phyloP scores from a whole-genome alignment of 495 filamentous ascomycete genomes.

The Talaromyces nanjingensis region DNA sequence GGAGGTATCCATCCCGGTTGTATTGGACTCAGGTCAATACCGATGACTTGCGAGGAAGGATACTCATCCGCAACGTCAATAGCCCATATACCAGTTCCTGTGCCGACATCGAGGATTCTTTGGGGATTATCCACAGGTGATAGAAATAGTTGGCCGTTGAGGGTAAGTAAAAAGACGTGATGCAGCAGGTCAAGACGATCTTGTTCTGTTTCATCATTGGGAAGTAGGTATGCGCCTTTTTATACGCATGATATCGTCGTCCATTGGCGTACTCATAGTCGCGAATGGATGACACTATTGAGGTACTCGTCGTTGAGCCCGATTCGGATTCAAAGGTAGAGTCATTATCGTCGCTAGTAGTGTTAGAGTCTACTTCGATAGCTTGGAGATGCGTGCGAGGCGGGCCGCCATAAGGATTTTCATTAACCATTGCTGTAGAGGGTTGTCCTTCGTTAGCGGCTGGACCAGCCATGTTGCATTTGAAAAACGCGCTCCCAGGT shows the following conservation, averaged over 20 bases:
- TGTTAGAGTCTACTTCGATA: neutral
- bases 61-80: conserved; percentile 18
- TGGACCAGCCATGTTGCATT: neutral
- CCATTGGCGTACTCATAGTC: conserved; percentile 49
- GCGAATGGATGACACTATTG: conserved; percentile 18
- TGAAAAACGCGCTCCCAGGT: too few species aligned
- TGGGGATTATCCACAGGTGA: conserved; percentile 30
- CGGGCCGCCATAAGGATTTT: neutral
- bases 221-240: conserved; percentile 13
- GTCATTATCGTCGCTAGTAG: neutral
- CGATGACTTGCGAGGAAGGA: conserved; percentile 21
- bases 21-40: conserved; percentile 46
- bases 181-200: conserved; percentile 58
- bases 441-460: neutral
- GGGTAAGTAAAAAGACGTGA: conserved; percentile 33
- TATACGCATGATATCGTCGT: conserved; percentile 51
- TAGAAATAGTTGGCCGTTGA: conserved; percentile 36
- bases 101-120: conserved; percentile 42
- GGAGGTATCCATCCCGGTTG: conserved; percentile 37
- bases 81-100: conserved; percentile 46
- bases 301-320: conserved; percentile 11
- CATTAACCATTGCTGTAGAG: neutral
- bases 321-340: neutral
- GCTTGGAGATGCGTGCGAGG: neutral
- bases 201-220: conserved; percentile 39